These are phyloP conservation scores for Kodamaea jinghongensis DNA, from an alignment of 805 yeast genomes.

Conservation along the genomic window DNA sequence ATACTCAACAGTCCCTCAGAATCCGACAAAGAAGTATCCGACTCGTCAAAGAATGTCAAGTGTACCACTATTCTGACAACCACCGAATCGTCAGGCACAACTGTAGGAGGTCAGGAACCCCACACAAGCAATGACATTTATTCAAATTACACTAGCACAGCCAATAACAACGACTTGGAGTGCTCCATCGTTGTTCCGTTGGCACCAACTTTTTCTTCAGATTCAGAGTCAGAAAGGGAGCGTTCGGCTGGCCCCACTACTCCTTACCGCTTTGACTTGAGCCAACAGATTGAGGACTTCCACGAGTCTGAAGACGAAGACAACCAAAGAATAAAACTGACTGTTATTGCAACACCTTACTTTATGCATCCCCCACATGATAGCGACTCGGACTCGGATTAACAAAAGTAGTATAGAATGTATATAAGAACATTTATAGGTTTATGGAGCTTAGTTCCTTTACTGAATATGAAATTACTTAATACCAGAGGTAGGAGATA, in stretches of 20 bases:
- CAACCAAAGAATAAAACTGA: conserved; percentile 6
- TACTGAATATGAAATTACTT: too few relatives aligned
- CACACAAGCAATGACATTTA: conserved; percentile 3
- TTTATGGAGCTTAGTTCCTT: too few relatives aligned
- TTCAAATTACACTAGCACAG: conserved; percentile 4
- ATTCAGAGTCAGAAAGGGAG: conserved; percentile 5
- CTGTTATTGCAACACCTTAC: conserved; percentile 37
- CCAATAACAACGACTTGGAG: background rate
- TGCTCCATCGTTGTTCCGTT: conserved; percentile 4
- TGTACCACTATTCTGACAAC: conserved; percentile 1
- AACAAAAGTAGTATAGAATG: too few relatives aligned
- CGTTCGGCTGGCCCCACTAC: too few relatives aligned
- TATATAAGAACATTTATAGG: too few relatives aligned
- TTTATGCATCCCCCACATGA: conserved; percentile 40
- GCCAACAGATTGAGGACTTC: too few relatives aligned
- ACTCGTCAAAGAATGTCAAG: background rate
- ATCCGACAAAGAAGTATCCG: conserved; percentile 7
- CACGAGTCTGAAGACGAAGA: too few relatives aligned
- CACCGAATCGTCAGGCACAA: conserved; percentile 6
- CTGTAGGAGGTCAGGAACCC: background rate
- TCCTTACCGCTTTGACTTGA: too few relatives aligned
- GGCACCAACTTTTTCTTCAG: conserved; percentile 13
- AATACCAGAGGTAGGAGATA: too few relatives aligned
- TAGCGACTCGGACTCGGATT: conserved; percentile 26
- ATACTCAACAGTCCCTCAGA: conserved; percentile 1